A percentile compares a stretch with the other conserved stretches of the same genome.
These are phyloP conservation scores for Rhypophila decipiens DNA, from an alignment of 495 filamentous ascomycete species.

Conservation along the genomic window DNA sequence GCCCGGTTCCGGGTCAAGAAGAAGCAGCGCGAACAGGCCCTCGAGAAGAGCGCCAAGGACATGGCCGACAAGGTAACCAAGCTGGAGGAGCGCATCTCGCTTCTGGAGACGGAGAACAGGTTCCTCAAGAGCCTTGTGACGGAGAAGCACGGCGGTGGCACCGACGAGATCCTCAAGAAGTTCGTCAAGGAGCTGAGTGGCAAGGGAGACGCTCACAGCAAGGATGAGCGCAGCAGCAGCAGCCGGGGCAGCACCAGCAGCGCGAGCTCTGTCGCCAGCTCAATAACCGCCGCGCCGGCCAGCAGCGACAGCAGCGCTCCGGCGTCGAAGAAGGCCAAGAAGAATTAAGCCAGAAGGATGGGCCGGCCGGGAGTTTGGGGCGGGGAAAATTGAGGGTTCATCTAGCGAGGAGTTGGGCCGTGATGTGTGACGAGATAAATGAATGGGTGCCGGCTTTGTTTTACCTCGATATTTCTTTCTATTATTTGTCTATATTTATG, in stretches of 20 bases:
- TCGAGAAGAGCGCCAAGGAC: conserved; percentile 86
- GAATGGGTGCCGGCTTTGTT: neutral
- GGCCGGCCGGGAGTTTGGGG: too few species aligned
- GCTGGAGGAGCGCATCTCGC: conserved; percentile 75
- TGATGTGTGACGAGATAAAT: neutral
- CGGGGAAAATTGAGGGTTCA: neutral
- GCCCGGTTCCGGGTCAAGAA: conserved; percentile 98
- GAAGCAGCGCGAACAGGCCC: conserved; percentile 94
- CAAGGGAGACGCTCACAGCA: conserved; percentile 13
- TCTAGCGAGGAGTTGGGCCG: neutral
- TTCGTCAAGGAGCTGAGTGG: conserved; percentile 40
- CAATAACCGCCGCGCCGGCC: conserved; percentile 8
- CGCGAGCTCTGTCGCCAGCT: neutral
- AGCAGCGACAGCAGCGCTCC: neutral
- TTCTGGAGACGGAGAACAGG: conserved; percentile 91
- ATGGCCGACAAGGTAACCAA: conserved; percentile 74
- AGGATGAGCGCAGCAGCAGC: conserved; percentile 8
- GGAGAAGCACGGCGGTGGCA: conserved; percentile 77
- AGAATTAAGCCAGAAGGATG: too few species aligned
- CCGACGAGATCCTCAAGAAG: conserved; percentile 40
- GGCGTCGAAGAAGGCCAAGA: conserved; percentile 4
- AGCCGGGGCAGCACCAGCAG: conserved; percentile 1
- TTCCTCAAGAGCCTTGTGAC: conserved; percentile 93
- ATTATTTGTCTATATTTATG: neutral
- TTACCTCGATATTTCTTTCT: neutral